Percentiles rank a stretch among this genome's conserved stretches.
phyloP scores from a whole-genome alignment of 192 early-diverging fungal genomes.

The Mortierella claussenii region DNA sequence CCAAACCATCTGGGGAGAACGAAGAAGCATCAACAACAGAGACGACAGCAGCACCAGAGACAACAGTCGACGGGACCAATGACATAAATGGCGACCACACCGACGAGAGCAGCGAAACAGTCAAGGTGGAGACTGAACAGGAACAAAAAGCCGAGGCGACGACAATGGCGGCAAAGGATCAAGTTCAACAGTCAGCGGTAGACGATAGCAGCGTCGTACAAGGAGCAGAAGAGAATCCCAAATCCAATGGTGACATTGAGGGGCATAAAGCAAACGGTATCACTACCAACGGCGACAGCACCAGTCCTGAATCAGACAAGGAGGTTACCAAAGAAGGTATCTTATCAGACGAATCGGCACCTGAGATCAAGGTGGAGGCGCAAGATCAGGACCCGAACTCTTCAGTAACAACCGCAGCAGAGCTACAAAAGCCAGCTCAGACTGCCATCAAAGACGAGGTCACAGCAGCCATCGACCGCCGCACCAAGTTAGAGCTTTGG shows the following conservation, averaged over 20 bases:
- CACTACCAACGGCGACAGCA: neutral
- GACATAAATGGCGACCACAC: neutral
- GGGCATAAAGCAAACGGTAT: neutral
- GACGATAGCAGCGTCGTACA: neutral
- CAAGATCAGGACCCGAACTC: neutral
- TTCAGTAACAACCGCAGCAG: neutral
- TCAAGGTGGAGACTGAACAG: neutral
- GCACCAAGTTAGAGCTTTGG: slow-evolving; percentile 83
- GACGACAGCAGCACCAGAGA: slow-evolving; percentile 7
- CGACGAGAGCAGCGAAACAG: slow-evolving; percentile 1
- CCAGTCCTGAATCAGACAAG: slow-evolving; percentile 10
- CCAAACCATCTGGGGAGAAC: slow-evolving; percentile 18
- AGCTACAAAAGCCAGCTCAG: neutral
- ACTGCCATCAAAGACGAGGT: slow-evolving; percentile 13
- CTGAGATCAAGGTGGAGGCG: slow-evolving; percentile 5
- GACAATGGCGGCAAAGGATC: slow-evolving; percentile 6
- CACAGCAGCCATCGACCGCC: slow-evolving; percentile 39
- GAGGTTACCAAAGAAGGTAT: neutral
- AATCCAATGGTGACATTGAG: neutral
- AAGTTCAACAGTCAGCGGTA: neutral
- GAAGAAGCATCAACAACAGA: slow-evolving; percentile 9
- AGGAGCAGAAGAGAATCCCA: neutral
- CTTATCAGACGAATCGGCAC: slow-evolving; percentile 5
- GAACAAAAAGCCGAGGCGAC: slow-evolving; percentile 17
- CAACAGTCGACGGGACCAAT: neutral